These are phyloP conservation scores for Thielaviopsis euricoi DNA, from an alignment of 2,329 filamentous ascomycete genomes.

Conservation along the genomic window DNA sequence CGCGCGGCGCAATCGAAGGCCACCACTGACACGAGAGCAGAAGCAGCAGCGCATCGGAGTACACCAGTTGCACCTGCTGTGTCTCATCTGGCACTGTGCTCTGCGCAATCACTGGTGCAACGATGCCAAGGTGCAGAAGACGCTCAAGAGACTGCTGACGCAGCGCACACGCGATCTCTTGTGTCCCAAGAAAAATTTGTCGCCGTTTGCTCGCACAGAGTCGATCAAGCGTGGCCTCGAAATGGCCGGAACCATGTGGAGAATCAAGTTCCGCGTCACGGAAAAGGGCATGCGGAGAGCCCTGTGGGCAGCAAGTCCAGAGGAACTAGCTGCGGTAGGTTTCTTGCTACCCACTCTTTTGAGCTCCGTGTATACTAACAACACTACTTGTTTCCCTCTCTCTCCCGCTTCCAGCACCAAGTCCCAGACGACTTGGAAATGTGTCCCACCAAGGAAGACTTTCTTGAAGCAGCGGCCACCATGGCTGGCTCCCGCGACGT, in stretches of 20 bases:
- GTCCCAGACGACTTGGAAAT: slow-evolving; percentile 49
- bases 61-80: slow-evolving; percentile 79
- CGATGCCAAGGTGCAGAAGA: slow-evolving; percentile 48
- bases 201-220: slow-evolving; percentile 61
- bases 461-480: slow-evolving; percentile 49
- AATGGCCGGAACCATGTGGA: slow-evolving; percentile 50
- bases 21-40: slow-evolving; percentile 36
- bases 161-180: slow-evolving; percentile 51
- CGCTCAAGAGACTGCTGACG: slow-evolving; percentile 47
- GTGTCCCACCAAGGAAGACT: slow-evolving; percentile 54
- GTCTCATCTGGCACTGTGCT: slow-evolving; percentile 61
- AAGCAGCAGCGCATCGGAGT: slow-evolving; percentile 46
- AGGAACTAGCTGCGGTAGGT: slow-evolving; percentile 41
- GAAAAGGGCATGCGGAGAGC: slow-evolving; percentile 53
- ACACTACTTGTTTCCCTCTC: no score
- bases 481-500: slow-evolving; percentile 74
- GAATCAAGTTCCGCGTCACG: slow-evolving; percentile 51
- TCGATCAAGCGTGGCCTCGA: slow-evolving; percentile 67
- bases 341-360: not conserved
- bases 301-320: slow-evolving; percentile 56
- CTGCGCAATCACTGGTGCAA: slow-evolving; percentile 84
- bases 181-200: slow-evolving; percentile 47
- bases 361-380: slow-evolving; percentile 14
- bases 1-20: slow-evolving; percentile 23
- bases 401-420: slow-evolving; percentile 30